Base-by-base conservation (phyloP, 176 grass and related monocot genomes). In the Echinochloa phyllopogon region DNA sequence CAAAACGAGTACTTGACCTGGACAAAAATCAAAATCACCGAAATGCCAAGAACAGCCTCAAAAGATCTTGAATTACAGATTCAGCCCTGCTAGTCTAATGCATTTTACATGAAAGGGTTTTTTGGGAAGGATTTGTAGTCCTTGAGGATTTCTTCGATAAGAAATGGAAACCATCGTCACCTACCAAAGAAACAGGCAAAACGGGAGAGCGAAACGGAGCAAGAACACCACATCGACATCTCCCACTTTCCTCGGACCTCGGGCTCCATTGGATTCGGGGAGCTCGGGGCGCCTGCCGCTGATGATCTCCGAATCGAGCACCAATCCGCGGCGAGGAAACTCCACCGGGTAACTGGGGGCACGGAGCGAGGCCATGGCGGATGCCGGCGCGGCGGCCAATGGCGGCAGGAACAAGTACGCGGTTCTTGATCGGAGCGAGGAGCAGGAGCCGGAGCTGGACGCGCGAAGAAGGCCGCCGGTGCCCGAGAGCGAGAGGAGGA, bases 191-290 rank as follows among this genome's bases (percentile, higher is more conserved):
- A 47, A 63, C 33, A 41, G 71, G 48, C 52, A 65, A 71, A 14
- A 18, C 72, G 63, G 23, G 69, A 27, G 44, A 72, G 65, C 83
- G 64, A 77, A 70, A 79, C 45, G n/a, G 15, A 41, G 78, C 76
- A 49, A 65, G 78, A 68, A 27, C 45, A 57, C 33, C 60, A 15
- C 85, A 48, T 87, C 75, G 85, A 70, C 81, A 63, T 84, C 81
- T 73, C 80, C 75, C 75, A 91, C 85, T 69, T 75, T 87, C 69
- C 85, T 84, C 80, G 80, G 83, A 16, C 60, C 85, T 84, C 80
- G 80, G 83, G 21, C 60, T 33, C 48, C 83, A 23, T 72, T 82
- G 61, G 77, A 81, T 81, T 75, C n/a, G 29, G 21, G 68, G 66
- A 17, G 37, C 41, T 29, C 24, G 44, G 14, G 70, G n/a, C 45